These are phyloP conservation scores for Penicillium canescens DNA, from an alignment of 495 filamentous ascomycete species.

Conservation along the genomic window DNA sequence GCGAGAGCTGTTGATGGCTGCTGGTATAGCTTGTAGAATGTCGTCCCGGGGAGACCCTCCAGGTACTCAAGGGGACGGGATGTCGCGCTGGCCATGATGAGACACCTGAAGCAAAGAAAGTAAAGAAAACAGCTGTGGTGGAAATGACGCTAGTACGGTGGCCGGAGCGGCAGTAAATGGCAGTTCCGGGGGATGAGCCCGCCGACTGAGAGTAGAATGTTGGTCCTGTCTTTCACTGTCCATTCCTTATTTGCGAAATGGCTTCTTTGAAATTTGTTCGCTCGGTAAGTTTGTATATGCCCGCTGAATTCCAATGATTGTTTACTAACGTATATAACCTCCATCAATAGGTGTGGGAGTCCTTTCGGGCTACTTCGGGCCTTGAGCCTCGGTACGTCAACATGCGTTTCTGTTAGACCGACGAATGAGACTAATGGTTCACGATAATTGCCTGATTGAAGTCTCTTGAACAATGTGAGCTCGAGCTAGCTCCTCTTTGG, in stretches of 20 bases:
- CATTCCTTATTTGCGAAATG: conserved; percentile 36
- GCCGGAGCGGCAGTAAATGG: conserved; percentile 32
- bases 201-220: conserved; percentile 12
- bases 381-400: conserved; percentile 76
- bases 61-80: conserved; percentile 78
- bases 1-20: conserved; percentile 94
- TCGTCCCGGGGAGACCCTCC: conserved; percentile 84
- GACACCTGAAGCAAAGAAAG: conserved; percentile 30
- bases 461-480: conserved; percentile 44
- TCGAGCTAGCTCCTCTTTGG: neutral
- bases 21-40: conserved; percentile 85
- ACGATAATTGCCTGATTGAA: conserved; percentile 10
- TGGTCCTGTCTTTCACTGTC: neutral
- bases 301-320: no score
- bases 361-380: conserved; percentile 81
- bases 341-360: conserved; percentile 65
- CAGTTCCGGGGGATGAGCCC: conserved; percentile 33
- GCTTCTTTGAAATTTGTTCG: conserved; percentile 61
- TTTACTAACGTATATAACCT: conserved; percentile 1
- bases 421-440: neutral
- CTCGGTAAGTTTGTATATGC: conserved; percentile 43
- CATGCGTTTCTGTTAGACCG: neutral
- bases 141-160: conserved; percentile 26
- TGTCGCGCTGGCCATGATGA: conserved; percentile 66
- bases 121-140: conserved; percentile 14